Conservation (phyloP, 441 rosid species). For the Euphorbia schlechtendalii region DNA sequence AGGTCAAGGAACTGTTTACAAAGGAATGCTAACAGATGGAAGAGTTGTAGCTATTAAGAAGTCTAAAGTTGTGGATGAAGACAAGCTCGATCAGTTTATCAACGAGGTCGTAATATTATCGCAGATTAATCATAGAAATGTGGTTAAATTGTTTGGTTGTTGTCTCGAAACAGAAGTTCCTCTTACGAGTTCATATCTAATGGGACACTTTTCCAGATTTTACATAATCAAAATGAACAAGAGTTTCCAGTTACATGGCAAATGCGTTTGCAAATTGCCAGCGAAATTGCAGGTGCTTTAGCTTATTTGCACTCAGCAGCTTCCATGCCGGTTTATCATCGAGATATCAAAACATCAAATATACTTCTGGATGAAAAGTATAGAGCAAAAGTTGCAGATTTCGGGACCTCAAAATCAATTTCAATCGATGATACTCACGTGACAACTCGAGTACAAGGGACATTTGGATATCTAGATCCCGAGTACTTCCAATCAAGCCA, state of each 20-base stretch:
- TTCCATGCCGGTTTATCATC: slow-evolving; percentile 15
- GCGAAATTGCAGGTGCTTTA: slow-evolving; percentile 18
- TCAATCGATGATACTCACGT: slow-evolving; percentile 13
- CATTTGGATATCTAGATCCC: slow-evolving; percentile 18
- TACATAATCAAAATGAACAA: slow-evolving; percentile 12
- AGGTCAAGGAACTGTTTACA: slow-evolving; percentile 19
- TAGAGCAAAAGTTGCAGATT: slow-evolving; percentile 18
- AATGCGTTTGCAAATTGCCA: slow-evolving; percentile 16
- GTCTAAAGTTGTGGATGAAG: too few species aligned
- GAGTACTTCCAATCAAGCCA: slow-evolving; percentile 19
- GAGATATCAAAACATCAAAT: slow-evolving; percentile 19
- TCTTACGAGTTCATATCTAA: slow-evolving; percentile 19
- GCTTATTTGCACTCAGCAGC: slow-evolving; percentile 21
- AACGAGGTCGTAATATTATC: slow-evolving; percentile 19
- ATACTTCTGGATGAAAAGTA: too few species aligned
- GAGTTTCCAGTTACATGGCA: slow-evolving; percentile 15
- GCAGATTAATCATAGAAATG: slow-evolving; percentile 20
- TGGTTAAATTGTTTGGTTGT: slow-evolving; percentile 13
- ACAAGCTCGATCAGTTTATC: slow-evolving; percentile 17
- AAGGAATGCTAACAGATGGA: too few species aligned
- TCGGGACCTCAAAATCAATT: slow-evolving; percentile 13
- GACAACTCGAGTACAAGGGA: slow-evolving; percentile 19
- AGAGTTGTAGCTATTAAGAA: slow-evolving; percentile 15
- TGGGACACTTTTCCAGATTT: slow-evolving; percentile 14
- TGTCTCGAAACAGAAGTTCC: slow-evolving; percentile 21